These are phyloP conservation scores for Cafeteria roenbergensis DNA, from an alignment of 108 stramenopile genomes.

Conservation along the genomic window DNA sequence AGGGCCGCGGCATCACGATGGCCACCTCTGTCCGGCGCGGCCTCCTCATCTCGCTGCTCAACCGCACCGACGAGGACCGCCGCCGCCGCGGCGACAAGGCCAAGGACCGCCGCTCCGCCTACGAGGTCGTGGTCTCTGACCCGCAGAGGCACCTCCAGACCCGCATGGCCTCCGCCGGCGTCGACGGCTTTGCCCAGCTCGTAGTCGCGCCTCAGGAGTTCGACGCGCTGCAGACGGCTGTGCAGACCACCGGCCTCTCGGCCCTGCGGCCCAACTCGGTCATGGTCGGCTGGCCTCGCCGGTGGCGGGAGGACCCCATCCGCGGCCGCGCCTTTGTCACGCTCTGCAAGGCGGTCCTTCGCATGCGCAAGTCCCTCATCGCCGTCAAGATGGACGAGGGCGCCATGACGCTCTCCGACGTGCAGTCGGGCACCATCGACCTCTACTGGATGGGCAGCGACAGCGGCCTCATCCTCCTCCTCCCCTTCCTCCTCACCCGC, in stretches of 20 bases:
- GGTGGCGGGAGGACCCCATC: conserved; percentile 19
- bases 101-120: too few species aligned
- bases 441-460: conserved; percentile 65
- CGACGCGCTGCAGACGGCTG: conserved; percentile 34
- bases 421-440: conserved; percentile 40
- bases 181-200: conserved; percentile 43
- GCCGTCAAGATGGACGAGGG: conserved; percentile 21
- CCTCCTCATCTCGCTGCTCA: conserved; percentile 14
- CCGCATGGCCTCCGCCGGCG: background rate
- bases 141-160: too few species aligned
- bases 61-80: too few species aligned
- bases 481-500: conserved; percentile 53
- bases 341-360: conserved; percentile 42
- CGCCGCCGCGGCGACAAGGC: too few species aligned
- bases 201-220: conserved; percentile 20
- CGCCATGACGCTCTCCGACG: background rate
- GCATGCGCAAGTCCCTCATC: conserved; percentile 44
- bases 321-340: conserved; percentile 30
- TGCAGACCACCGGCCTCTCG: conserved; percentile 55
- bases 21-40: conserved; percentile 35
- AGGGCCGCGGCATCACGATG: conserved; percentile 54
- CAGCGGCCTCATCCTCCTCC: conserved; percentile 57
- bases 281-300: conserved; percentile 46
- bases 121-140: conserved; percentile 23
- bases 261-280: conserved; percentile 58